phyloP scores from a whole-genome alignment of 169 alveolate species.

The Plasmodium adleri region DNA sequence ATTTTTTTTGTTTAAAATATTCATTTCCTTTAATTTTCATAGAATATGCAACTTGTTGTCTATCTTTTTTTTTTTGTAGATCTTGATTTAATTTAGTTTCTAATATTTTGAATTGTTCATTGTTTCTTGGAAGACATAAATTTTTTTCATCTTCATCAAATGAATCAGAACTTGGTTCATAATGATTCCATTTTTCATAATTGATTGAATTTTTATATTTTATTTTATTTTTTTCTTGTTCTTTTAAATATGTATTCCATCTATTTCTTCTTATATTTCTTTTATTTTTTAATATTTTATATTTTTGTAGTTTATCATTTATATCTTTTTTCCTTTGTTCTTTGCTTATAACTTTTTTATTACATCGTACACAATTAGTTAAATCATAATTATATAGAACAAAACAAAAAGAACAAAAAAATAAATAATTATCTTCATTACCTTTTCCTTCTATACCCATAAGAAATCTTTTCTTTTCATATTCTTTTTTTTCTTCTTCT shows the following conservation, averaged over 20 bases:
- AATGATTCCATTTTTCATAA: conserved; percentile 64
- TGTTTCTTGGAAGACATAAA: conserved; percentile 21
- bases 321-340: conserved; percentile 35
- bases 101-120: conserved; percentile 4
- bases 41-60: conserved; percentile 18
- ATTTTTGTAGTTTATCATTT: conserved; percentile 32
- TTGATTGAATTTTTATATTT: not conserved
- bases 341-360: conserved; percentile 15
- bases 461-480: conserved; percentile 5
- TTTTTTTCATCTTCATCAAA: conserved; percentile 49
- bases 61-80: conserved; percentile 27
- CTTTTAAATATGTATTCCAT: conserved; percentile 31
- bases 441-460: conserved; percentile 44
- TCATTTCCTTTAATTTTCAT: conserved; percentile 42
- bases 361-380: conserved; percentile 33
- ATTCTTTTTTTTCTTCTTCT: conserved; percentile 35
- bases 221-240: not conserved
- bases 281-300: conserved; percentile 20
- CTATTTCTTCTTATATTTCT: conserved; percentile 33
- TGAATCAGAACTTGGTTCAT: conserved; percentile 56
- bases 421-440: conserved; percentile 4
- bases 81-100: conserved; percentile 34
- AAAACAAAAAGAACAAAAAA: conserved; percentile 32
- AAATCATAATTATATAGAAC: conserved; percentile 18
- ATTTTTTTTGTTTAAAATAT: conserved; percentile 22